phyloP scores from a whole-genome alignment of 345 rosid species.

The Pugionium cornutum region DNA sequence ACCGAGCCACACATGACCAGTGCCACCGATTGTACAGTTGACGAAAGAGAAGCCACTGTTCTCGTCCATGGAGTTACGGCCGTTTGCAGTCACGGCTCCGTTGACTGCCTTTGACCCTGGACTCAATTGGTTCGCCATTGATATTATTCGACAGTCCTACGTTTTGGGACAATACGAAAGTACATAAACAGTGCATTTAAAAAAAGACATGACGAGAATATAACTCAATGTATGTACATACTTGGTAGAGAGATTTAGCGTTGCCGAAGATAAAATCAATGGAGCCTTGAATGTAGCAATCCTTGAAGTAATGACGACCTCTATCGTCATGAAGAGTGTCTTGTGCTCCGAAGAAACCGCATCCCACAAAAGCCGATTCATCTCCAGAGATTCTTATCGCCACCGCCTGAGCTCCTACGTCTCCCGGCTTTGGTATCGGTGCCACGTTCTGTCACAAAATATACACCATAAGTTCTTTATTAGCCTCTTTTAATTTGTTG shows the following conservation, averaged over 20 bases:
- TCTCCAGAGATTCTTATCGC: conserved; percentile 79
- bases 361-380: conserved; percentile 68
- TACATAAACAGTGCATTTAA: too few species aligned
- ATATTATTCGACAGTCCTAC: conserved; percentile 65
- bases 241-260: conserved; percentile 79
- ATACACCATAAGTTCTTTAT: conserved; percentile 1
- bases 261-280: conserved; percentile 92
- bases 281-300: conserved; percentile 93
- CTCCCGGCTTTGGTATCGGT: conserved; percentile 81
- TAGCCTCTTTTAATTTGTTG: background rate
- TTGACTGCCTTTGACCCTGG: conserved; percentile 62
- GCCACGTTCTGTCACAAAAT: conserved; percentile 62
- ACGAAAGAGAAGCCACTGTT: conserved; percentile 71
- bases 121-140: conserved; percentile 70
- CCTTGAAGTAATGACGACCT: conserved; percentile 88
- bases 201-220: background rate
- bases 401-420: conserved; percentile 78
- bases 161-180: background rate
- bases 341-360: conserved; percentile 97
- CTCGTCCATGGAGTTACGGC: conserved; percentile 69
- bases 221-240: background rate
- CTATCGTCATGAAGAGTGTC: conserved; percentile 90
- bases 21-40: conserved; percentile 71
- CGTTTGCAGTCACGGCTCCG: conserved; percentile 89
- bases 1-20: conserved; percentile 86